phyloP scores from a whole-genome alignment of 345 rosid species.

The Linum usitatissimum region DNA sequence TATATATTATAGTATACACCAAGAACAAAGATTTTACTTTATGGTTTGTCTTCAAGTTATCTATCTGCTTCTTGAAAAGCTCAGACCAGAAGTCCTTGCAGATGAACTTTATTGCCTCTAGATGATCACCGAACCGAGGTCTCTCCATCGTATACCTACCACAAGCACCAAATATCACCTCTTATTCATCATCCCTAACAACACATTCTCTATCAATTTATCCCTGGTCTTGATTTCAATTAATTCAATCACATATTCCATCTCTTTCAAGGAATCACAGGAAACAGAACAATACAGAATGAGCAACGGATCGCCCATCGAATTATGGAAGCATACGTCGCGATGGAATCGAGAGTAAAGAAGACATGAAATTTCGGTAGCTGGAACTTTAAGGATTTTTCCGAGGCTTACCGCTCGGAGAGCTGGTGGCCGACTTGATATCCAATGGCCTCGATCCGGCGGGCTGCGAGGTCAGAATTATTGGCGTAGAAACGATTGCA shows the following conservation, averaged over 20 bases:
- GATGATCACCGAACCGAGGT: slow-evolving; percentile 78
- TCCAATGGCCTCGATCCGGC: slow-evolving; percentile 96
- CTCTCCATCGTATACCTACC: slow-evolving; percentile 87
- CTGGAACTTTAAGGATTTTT: not conserved
- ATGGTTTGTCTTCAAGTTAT: slow-evolving; percentile 92
- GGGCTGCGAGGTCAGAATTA: slow-evolving; percentile 90
- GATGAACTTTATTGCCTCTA: slow-evolving; percentile 95
- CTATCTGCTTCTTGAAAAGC: slow-evolving; percentile 95
- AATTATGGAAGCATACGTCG: not conserved
- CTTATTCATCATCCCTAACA: not conserved
- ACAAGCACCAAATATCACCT: slow-evolving; percentile 1
- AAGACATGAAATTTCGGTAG: not conserved
- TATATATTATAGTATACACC: too few species aligned
- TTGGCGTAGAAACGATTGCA: slow-evolving; percentile 76
- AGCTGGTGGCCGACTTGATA: slow-evolving; percentile 99
- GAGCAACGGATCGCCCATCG: not conserved
- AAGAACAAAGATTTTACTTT: slow-evolving; percentile 35
- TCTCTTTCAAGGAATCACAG: not conserved
- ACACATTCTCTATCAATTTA: slow-evolving; percentile 6
- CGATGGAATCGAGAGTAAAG: not conserved
- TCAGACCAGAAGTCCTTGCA: slow-evolving; percentile 99
- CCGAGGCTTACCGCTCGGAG: slow-evolving; percentile 58
- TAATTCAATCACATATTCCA: not conserved
- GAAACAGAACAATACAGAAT: not conserved
- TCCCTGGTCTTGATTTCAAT: too few species aligned